phyloP scores from a whole-genome alignment of 768 basidiomycete genomes.

The Nevesoporus exiguus region DNA sequence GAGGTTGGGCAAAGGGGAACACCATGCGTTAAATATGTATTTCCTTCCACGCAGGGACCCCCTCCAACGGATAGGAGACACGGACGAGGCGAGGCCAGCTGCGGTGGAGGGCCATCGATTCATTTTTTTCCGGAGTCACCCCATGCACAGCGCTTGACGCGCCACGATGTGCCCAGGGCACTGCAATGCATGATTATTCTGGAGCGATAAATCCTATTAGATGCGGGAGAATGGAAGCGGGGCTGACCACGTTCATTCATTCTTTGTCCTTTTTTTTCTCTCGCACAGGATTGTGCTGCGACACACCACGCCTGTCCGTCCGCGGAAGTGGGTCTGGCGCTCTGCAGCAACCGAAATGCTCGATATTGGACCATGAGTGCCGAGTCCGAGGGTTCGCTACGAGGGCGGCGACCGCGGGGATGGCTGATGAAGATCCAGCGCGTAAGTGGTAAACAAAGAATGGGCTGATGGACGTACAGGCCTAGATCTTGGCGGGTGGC shows the following conservation, averaged over 20 bases:
- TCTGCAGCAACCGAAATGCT: background rate
- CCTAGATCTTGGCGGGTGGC: background rate
- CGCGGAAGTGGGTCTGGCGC: slow-evolving; percentile 1
- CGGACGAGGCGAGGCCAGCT: slow-evolving; percentile 19
- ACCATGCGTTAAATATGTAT: slow-evolving; percentile 12
- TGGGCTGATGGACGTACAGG: background rate
- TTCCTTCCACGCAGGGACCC: slow-evolving; percentile 11
- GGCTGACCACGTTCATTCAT: background rate
- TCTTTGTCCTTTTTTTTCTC: too few species aligned
- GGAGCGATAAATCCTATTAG: background rate
- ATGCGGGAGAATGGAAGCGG: slow-evolving; percentile 20
- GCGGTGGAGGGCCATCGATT: slow-evolving; percentile 7
- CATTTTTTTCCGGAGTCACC: too few species aligned
- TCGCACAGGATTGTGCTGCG: background rate
- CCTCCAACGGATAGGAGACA: slow-evolving; percentile 2
- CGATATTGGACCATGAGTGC: background rate
- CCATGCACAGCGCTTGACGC: too few species aligned
- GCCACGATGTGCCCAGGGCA: slow-evolving; percentile 11
- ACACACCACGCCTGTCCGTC: background rate
- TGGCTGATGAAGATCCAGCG: background rate
- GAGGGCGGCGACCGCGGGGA: slow-evolving; percentile 1
- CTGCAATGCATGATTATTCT: slow-evolving; percentile 18
- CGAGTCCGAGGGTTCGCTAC: background rate
- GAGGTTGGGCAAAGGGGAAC: background rate
- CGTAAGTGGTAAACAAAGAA: background rate